phyloP scores from a whole-genome alignment of 2,329 filamentous ascomycete genomes.

The Rutstroemia sp. region DNA sequence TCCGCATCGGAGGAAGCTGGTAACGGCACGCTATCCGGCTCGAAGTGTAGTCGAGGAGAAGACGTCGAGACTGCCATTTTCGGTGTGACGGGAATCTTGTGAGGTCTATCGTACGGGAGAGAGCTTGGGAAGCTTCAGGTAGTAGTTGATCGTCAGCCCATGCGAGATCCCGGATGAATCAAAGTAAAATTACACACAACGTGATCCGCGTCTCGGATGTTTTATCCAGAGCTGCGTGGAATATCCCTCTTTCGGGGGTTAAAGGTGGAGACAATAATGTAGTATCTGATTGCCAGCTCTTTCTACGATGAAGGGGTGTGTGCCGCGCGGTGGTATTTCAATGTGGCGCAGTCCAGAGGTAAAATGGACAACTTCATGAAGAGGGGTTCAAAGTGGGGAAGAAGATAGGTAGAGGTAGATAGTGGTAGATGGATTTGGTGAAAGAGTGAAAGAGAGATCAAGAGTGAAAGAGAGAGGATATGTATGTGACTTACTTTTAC shows the following conservation, averaged over 20 bases:
- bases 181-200: not conserved
- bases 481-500: not conserved
- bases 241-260: not conserved
- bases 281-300: not conserved
- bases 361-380: not conserved
- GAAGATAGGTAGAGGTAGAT: not conserved
- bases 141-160: not conserved
- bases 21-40: constrained; percentile 21
- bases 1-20: constrained; percentile 20
- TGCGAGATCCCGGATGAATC: not conserved
- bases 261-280: not conserved
- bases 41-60: constrained; percentile 21
- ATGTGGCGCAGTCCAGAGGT: constrained; percentile 4
- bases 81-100: not conserved
- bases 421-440: too few species aligned
- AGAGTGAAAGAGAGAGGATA: not conserved
- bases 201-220: not conserved
- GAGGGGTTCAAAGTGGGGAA: constrained; percentile 7
- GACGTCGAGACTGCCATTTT: constrained; percentile 21
- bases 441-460: not conserved
- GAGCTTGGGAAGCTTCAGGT: not conserved
- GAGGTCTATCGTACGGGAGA: not conserved
- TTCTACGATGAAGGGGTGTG: not conserved
- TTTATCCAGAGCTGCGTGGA: not conserved
- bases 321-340: not conserved